Percentiles rank a stretch among this genome's conserved stretches.
Evolutionary conservation across 345 rosid species (phyloP).

Genomic region (Rhodomyrtus tomentosa): DNA sequence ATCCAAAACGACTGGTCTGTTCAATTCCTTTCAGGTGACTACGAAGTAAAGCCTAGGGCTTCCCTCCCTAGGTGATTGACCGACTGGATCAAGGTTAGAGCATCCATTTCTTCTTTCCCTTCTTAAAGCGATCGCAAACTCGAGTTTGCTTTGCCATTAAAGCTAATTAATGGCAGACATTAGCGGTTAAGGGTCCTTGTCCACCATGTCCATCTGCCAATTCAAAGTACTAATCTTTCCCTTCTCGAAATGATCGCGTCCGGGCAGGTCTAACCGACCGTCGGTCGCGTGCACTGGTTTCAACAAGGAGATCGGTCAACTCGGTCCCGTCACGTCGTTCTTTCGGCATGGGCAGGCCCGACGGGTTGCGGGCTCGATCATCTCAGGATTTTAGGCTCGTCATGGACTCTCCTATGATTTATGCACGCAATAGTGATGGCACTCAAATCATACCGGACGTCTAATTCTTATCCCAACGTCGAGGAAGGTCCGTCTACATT

Average conservation of each 20-base stretch:
- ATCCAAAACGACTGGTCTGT: rapidly evolving
- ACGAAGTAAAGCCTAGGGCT: background rate
- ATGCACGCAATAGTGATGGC: background rate
- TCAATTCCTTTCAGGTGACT: background rate
- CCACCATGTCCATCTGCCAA: background rate
- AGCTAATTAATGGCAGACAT: background rate
- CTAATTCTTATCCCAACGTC: background rate
- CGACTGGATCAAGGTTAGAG: background rate
- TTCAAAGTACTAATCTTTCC: background rate
- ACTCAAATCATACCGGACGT: background rate
- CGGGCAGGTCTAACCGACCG: background rate
- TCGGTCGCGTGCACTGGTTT: background rate
- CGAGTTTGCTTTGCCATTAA: background rate
- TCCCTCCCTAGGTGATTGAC: background rate
- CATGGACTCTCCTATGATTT: background rate
- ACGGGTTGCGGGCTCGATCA: background rate
- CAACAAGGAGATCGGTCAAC: background rate
- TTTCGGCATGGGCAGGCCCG: background rate
- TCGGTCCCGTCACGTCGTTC: too few species aligned
- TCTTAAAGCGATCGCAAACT: background rate
- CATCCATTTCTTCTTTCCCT: background rate
- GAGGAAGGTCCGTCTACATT: background rate
- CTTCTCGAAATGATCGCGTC: background rate
- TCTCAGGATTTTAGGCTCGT: background rate
- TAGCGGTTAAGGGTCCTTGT: background rate